Conservation (phyloP, 1,284 basidiomycete genomes). For the Golubevia sp. region DNA sequence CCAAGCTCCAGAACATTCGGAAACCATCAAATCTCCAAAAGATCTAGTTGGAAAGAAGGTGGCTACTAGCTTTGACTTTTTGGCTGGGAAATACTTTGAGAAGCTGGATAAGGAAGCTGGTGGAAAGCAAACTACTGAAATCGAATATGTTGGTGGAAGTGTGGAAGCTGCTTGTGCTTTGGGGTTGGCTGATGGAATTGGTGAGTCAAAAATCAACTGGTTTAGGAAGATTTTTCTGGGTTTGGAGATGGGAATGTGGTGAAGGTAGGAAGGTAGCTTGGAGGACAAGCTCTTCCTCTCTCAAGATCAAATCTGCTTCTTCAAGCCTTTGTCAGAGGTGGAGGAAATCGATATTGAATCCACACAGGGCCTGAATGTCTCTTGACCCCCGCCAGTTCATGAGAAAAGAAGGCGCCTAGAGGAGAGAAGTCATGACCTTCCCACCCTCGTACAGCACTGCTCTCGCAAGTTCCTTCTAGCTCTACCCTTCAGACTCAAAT, state of each 20-base stretch:
- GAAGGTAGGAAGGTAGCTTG: no score
- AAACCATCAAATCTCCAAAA: slow-evolving; percentile 73
- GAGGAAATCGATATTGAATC: no score
- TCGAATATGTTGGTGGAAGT: slow-evolving; percentile 95
- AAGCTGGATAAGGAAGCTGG: slow-evolving; percentile 70
- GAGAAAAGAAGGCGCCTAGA: no score
- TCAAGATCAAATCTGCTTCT: no score
- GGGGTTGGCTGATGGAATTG: slow-evolving; percentile 95
- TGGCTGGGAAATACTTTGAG: slow-evolving; percentile 79
- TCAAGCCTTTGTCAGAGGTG: no score
- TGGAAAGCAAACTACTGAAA: slow-evolving; percentile 69
- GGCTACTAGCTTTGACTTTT: slow-evolving; percentile 90
- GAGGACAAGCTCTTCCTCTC: no score
- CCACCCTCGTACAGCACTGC: no score
- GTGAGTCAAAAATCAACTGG: slow-evolving; percentile 65
- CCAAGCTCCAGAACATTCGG: slow-evolving; percentile 80
- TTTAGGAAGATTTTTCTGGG: neutral
- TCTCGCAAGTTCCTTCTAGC: no score
- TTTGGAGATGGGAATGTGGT: neutral
- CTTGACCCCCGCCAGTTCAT: no score
- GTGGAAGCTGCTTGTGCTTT: slow-evolving; percentile 97
- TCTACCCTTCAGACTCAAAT: no score
- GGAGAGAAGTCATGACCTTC: no score
- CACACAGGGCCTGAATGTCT: no score
- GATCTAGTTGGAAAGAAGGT: slow-evolving; percentile 87